Evolutionary conservation across 1,284 basidiomycete genomes (phyloP), one percentile per base, ranked within the genome.

Genomic region (Cutaneotrichosporon curvatum): DNA sequence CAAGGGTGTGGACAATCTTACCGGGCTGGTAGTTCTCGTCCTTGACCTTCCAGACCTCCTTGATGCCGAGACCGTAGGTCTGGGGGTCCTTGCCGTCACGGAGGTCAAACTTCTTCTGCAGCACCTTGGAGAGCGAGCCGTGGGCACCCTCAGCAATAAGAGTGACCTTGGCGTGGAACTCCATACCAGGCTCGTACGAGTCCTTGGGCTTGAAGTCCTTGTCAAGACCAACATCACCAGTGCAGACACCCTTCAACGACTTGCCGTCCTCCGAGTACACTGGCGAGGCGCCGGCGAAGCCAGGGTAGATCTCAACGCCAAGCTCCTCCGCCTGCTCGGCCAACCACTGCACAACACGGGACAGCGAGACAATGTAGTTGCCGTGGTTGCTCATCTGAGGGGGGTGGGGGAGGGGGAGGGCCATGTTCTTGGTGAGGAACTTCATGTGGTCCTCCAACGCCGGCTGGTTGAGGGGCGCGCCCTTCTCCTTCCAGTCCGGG

Each of bases 141-240:
- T 96, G 94, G 10, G 92, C 89, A 40, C 94, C 95, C 70, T 98
- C 95, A 0, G 89, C 92, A 42, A 98, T 79, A n/a, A 98, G 77
- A 0, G 91, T 95, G 38, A 94, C 84, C 64, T 87, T 91, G 32
- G 94, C 84, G 48, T 84, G 83, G 75, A 98, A 98, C 56, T 88
- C 84, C 90, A 98, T 96, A 3, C 94, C 94, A 1, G 92, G 88
- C 70, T 97, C 92, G 65, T 92, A 98, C 12, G 81, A 80, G 37
- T 90, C 82, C 70, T 95, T 96, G 70, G 84, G 83, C 51, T 80
- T 75, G 28, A 81, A 80, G 47, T 81, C 74, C 63, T 82, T 84
- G 67, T 91, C 85, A 39, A 98, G 76, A 7, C 94, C 94, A 30
- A 96, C 91, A 63, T 97, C 94, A 63, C 97, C 96, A 32, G 94